A percentile compares a stretch with the other conserved stretches of the same genome.
phyloP scores from a whole-genome alignment of 257 asterid species.

The Petrea volubilis region DNA sequence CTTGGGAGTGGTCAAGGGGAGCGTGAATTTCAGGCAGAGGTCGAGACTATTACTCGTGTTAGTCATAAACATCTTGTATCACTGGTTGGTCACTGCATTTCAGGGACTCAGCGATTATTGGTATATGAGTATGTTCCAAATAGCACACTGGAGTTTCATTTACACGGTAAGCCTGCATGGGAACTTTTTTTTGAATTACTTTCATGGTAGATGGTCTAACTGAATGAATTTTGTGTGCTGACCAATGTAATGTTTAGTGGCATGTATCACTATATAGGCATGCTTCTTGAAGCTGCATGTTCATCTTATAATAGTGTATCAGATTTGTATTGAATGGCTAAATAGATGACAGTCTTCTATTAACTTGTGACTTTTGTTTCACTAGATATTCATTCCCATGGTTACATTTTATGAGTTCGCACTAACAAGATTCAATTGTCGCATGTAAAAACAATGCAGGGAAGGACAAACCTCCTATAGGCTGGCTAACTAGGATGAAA shows the following conservation, averaged over 20 bases:
- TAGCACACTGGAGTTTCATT: slow-evolving; percentile 78
- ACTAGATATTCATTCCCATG: background rate
- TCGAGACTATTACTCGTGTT: slow-evolving; percentile 74
- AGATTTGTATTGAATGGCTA: background rate
- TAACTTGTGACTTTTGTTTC: background rate
- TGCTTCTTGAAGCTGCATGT: background rate
- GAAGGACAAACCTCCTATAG: slow-evolving; percentile 51
- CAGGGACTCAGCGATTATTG: slow-evolving; percentile 75
- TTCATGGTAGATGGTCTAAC: background rate
- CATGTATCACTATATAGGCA: background rate
- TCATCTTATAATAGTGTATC: background rate
- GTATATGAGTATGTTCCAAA: slow-evolving; percentile 87
- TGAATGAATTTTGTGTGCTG: too few species aligned
- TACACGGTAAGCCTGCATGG: slow-evolving; percentile 60
- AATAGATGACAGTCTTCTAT: background rate
- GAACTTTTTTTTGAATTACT: slow-evolving; percentile 1
- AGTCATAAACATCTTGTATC: slow-evolving; percentile 77
- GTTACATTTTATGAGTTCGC: background rate
- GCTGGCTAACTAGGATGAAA: slow-evolving; percentile 77
- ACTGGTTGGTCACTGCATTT: slow-evolving; percentile 75
- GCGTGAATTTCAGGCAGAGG: slow-evolving; percentile 97
- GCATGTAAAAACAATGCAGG: slow-evolving; percentile 44
- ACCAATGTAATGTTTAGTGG: background rate
- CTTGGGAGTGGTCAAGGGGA: slow-evolving; percentile 89
- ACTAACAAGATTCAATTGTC: slow-evolving; percentile 2